These are phyloP conservation scores for Cercospora canescens DNA, from an alignment of 2,329 filamentous ascomycete species.

Conservation along the genomic window DNA sequence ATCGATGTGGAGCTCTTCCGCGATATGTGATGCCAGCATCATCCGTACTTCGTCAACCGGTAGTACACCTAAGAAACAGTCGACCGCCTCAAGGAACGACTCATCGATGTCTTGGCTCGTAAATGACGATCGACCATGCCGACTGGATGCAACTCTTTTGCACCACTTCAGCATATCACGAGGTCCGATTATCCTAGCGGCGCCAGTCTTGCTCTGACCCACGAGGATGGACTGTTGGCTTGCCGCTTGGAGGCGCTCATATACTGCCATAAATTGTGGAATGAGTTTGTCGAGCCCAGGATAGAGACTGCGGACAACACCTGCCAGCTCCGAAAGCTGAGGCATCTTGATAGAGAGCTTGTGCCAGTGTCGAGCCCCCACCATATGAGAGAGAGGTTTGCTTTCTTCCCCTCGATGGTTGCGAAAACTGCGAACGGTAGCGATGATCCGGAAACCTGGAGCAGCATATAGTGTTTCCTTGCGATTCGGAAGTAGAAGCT, in stretches of 20 bases:
- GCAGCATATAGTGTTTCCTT: constrained; percentile 83
- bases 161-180: constrained; percentile 93
- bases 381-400: constrained; percentile 65
- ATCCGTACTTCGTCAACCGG: constrained; percentile 64
- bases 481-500: constrained; percentile 84
- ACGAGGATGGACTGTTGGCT: constrained; percentile 42
- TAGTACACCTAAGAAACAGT: constrained; percentile 85
- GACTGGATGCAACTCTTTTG: constrained; percentile 67
- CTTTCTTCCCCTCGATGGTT: constrained; percentile 70
- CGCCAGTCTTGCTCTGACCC: constrained; percentile 54
- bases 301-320: constrained; percentile 71
- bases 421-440: constrained; percentile 74
- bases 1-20: constrained; percentile 83
- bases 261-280: constrained; percentile 58
- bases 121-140: constrained; percentile 62
- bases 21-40: constrained; percentile 68
- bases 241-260: constrained; percentile 45
- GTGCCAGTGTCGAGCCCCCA: constrained; percentile 86
- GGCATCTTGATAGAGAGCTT: constrained; percentile 69
- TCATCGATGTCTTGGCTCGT: constrained; percentile 72
- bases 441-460: constrained; percentile 85
- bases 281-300: constrained; percentile 64
- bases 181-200: constrained; percentile 63
- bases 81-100: constrained; percentile 90
- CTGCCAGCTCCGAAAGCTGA: constrained; percentile 66